Conservation (phyloP, 1,284 basidiomycete genomes). For the Sanghuangporus sanghuang region DNA sequence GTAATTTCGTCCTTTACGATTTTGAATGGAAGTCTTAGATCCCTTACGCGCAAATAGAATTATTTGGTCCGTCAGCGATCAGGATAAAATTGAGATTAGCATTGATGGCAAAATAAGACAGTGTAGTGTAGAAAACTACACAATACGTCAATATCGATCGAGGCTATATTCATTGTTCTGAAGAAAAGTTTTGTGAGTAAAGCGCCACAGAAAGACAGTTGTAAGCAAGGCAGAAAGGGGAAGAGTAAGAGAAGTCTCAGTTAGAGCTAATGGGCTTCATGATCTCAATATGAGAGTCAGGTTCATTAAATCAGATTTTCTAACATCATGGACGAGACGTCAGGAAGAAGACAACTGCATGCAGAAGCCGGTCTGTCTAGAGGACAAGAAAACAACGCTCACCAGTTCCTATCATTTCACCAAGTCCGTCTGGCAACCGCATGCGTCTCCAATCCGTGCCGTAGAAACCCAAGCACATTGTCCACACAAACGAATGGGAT, state of each 20-base stretch:
- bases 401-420: not conserved
- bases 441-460: not conserved
- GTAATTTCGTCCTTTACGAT: too few species aligned
- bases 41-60: too few species aligned
- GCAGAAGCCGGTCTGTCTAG: not conserved
- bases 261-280: not conserved
- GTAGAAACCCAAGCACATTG: not conserved
- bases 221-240: not conserved
- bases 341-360: not conserved
- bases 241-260: not conserved
- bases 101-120: too few species aligned
- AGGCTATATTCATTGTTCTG: not conserved
- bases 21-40: too few species aligned
- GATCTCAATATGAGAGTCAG: slow-evolving; percentile 11
- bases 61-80: too few species aligned
- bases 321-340: slow-evolving; percentile 12
- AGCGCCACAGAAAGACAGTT: not conserved
- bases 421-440: not conserved
- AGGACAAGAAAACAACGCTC: not conserved
- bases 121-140: too few species aligned
- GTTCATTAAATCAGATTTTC: slow-evolving; percentile 19
- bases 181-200: not conserved
- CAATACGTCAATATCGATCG: too few species aligned
- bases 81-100: too few species aligned
- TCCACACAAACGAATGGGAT: not conserved